Evolutionary conservation across 148 eudicot species (phyloP).

Genomic region (Fagopyrum tataricum): DNA sequence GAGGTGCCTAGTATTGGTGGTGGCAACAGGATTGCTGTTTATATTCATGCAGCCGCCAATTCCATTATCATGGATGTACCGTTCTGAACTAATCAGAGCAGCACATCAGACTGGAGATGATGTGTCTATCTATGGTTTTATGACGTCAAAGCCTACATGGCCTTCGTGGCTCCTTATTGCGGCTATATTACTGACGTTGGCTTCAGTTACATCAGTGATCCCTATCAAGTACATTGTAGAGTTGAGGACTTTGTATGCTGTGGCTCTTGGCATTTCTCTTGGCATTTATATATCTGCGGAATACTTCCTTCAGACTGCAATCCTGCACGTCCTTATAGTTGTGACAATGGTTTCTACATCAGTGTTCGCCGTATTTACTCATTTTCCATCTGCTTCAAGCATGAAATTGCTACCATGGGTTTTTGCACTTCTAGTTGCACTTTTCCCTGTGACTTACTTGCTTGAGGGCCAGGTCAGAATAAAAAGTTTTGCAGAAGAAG

Average conservation of each 20-base stretch:
- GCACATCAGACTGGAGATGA: constrained; percentile 92
- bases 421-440: constrained; percentile 94
- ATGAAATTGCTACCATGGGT: constrained; percentile 91
- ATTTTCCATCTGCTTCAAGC: constrained; percentile 92
- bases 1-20: constrained; percentile 77
- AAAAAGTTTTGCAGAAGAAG: constrained; percentile 40
- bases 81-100: constrained; percentile 72
- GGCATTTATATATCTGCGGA: constrained; percentile 88
- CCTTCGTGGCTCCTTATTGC: constrained; percentile 93
- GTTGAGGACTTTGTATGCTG: constrained; percentile 63
- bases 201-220: constrained; percentile 76
- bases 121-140: constrained; percentile 82
- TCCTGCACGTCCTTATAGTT: constrained; percentile 71
- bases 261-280: constrained; percentile 77
- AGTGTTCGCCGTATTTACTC: constrained; percentile 78
- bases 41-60: constrained; percentile 87
- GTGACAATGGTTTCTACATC: constrained; percentile 85
- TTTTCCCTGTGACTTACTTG: constrained; percentile 91
- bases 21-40: constrained; percentile 74
- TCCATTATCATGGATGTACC: constrained; percentile 70
- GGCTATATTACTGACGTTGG: constrained; percentile 80
- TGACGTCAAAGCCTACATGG: constrained; percentile 91
- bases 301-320: constrained; percentile 78
- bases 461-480: constrained; percentile 91
- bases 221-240: constrained; percentile 89